Evolutionary conservation across 2,329 filamentous ascomycete species (phyloP).

Genomic region (Monilinia laxa): DNA sequence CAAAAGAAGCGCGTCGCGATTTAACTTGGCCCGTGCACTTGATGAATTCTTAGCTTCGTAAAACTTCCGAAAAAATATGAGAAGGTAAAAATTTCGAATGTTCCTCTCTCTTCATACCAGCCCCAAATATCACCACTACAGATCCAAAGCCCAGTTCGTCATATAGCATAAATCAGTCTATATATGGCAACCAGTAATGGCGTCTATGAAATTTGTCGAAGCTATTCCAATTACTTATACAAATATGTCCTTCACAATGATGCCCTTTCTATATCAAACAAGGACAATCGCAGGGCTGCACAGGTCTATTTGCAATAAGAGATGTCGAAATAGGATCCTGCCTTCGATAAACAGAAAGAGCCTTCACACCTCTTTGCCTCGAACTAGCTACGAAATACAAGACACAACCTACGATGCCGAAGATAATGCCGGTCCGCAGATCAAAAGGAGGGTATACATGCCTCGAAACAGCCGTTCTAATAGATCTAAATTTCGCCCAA

Average conservation of each 20-base stretch:
- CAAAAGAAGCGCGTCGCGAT: slow-evolving; percentile 3
- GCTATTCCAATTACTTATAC: slow-evolving; percentile 23
- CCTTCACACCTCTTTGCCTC: slow-evolving; percentile 17
- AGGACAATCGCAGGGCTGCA: slow-evolving; percentile 51
- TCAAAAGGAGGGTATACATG: neutral
- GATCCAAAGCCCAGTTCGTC: neutral
- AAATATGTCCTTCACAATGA: slow-evolving; percentile 44
- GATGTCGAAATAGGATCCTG: neutral
- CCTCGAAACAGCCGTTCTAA: neutral
- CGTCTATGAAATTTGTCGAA: slow-evolving; percentile 23
- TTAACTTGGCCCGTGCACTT: slow-evolving; percentile 10
- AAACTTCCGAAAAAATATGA: slow-evolving; percentile 11
- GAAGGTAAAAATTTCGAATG: neutral
- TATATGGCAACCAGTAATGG: slow-evolving; percentile 13
- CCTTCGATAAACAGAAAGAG: slow-evolving; percentile 1
- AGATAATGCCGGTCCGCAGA: neutral
- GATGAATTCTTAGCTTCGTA: neutral
- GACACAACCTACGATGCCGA: neutral
- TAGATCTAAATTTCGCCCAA: neutral
- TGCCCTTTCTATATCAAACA: slow-evolving; percentile 73
- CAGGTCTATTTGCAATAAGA: slow-evolving; percentile 16
- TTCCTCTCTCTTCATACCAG: neutral
- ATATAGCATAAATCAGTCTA: neutral
- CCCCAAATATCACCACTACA: neutral
- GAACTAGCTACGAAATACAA: neutral